A percentile compares a stretch with the other conserved stretches of the same genome.
phyloP scores from a whole-genome alignment of 1,284 basidiomycete genomes.

The Melampsora americana region DNA sequence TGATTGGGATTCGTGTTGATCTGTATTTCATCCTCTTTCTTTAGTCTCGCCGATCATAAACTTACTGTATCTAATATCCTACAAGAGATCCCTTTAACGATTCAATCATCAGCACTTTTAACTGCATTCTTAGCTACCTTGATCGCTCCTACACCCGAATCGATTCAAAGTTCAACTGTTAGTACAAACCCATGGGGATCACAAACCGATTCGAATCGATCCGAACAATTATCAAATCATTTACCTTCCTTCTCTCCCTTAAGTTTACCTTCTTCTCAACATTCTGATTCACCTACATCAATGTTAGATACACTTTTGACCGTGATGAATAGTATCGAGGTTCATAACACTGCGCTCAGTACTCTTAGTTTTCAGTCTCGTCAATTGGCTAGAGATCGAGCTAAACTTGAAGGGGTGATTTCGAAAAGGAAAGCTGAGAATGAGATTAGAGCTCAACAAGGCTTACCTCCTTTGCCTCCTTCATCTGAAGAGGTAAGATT shows the following conservation, averaged over 20 bases:
- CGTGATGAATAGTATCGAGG: slow-evolving; percentile 78
- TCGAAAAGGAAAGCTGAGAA: slow-evolving; percentile 88
- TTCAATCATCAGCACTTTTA: slow-evolving; percentile 81
- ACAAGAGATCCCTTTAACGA: slow-evolving; percentile 80
- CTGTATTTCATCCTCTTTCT: not conserved
- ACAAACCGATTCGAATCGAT: slow-evolving; percentile 45
- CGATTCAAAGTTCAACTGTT: slow-evolving; percentile 48
- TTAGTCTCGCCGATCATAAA: slow-evolving; percentile 75
- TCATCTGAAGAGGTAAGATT: slow-evolving; percentile 69
- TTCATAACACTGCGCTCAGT: slow-evolving; percentile 82
- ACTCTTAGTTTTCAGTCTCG: slow-evolving; percentile 88
- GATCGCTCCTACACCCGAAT: slow-evolving; percentile 56
- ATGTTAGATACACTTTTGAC: slow-evolving; percentile 62
- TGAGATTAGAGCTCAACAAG: slow-evolving; percentile 72
- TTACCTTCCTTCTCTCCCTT: slow-evolving; percentile 47
- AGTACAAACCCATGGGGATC: slow-evolving; percentile 15
- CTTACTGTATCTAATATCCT: slow-evolving; percentile 87
- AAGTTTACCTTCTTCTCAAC: slow-evolving; percentile 50
- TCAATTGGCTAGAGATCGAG: slow-evolving; percentile 84
- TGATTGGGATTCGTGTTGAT: not conserved
- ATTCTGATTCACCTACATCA: slow-evolving; percentile 47
- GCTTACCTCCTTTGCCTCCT: slow-evolving; percentile 70
- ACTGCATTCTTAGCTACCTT: slow-evolving; percentile 78
- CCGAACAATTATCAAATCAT: slow-evolving; percentile 55
- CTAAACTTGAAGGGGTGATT: slow-evolving; percentile 72